Conservation (phyloP, 495 filamentous ascomycete genomes). For the Aspergillus nidulans region DNA sequence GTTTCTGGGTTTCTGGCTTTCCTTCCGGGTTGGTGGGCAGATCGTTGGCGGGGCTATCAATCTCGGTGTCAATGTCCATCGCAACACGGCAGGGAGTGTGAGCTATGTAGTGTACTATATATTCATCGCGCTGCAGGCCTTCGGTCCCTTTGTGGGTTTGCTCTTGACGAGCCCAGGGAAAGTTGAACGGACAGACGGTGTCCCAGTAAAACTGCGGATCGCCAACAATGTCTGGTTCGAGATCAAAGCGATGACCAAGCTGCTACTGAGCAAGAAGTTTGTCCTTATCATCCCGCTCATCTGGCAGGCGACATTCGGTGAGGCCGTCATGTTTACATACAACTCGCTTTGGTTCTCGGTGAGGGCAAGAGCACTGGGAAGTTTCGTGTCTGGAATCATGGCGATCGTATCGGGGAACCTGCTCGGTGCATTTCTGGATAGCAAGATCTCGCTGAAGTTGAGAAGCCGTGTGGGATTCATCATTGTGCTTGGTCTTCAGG, state of each 20-base stretch:
- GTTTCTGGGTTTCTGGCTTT: slow-evolving; percentile 59
- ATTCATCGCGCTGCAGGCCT: slow-evolving; percentile 58
- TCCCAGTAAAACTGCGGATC: slow-evolving; percentile 47
- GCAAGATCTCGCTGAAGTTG: slow-evolving; percentile 43
- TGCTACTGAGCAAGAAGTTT: slow-evolving; percentile 51
- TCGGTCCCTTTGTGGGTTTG: slow-evolving; percentile 51
- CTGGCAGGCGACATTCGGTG: slow-evolving; percentile 55
- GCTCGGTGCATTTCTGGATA: slow-evolving; percentile 54
- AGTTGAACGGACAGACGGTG: slow-evolving; percentile 55
- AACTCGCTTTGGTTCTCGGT: slow-evolving; percentile 58
- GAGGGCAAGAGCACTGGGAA: slow-evolving; percentile 56
- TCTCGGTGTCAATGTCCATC: slow-evolving; percentile 54
- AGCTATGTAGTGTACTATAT: slow-evolving; percentile 56
- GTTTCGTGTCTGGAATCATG: slow-evolving; percentile 56
- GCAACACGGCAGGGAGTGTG: slow-evolving; percentile 52
- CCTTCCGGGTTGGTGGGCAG: slow-evolving; percentile 56
- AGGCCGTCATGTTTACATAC: slow-evolving; percentile 62
- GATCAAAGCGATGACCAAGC: slow-evolving; percentile 44
- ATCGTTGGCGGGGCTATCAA: slow-evolving; percentile 62
- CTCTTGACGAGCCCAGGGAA: slow-evolving; percentile 48
- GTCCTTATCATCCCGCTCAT: slow-evolving; percentile 57
- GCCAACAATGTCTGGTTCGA: slow-evolving; percentile 44
- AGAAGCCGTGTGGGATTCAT: slow-evolving; percentile 41
- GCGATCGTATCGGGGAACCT: slow-evolving; percentile 55
- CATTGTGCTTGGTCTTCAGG: slow-evolving; percentile 48